Conservation (phyloP, 2,329 filamentous ascomycete genomes). For the Venturia pyrina region DNA sequence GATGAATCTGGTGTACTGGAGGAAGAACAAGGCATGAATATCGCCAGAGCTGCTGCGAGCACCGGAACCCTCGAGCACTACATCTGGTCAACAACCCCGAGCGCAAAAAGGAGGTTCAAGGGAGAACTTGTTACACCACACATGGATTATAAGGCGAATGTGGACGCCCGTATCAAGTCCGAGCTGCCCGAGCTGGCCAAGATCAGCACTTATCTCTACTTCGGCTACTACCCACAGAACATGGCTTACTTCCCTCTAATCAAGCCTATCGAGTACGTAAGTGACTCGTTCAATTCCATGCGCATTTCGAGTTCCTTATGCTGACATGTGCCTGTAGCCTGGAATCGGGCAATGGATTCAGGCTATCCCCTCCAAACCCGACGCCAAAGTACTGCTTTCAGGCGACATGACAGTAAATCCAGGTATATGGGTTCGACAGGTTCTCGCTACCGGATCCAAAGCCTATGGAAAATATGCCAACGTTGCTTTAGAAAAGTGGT, state of each 20-base stretch:
- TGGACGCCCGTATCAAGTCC: slow-evolving; percentile 32
- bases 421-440: slow-evolving; percentile 23
- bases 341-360: slow-evolving; percentile 19
- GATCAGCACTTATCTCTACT: slow-evolving; percentile 22
- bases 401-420: slow-evolving; percentile 22
- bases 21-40: slow-evolving; percentile 29
- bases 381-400: slow-evolving; percentile 19
- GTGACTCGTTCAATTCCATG: slow-evolving; percentile 8
- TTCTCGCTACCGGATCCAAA: slow-evolving; percentile 16
- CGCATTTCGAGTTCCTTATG: neutral
- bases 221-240: slow-evolving; percentile 24
- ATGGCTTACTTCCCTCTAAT: slow-evolving; percentile 21
- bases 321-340: slow-evolving; percentile 13
- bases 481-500: slow-evolving; percentile 20
- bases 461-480: slow-evolving; percentile 20
- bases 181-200: slow-evolving; percentile 21
- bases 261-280: slow-evolving; percentile 20
- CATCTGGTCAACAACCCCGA: slow-evolving; percentile 37
- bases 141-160: slow-evolving; percentile 33
- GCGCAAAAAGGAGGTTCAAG: slow-evolving; percentile 21
- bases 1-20: slow-evolving; percentile 30
- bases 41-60: slow-evolving; percentile 20
- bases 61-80: slow-evolving; percentile 32
- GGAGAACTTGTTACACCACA: slow-evolving; percentile 30
- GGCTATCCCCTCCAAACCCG: slow-evolving; percentile 19